Evolutionary conservation across 2,329 filamentous ascomycete genomes (phyloP).

Genomic region (Hypocrella siamensis): DNA sequence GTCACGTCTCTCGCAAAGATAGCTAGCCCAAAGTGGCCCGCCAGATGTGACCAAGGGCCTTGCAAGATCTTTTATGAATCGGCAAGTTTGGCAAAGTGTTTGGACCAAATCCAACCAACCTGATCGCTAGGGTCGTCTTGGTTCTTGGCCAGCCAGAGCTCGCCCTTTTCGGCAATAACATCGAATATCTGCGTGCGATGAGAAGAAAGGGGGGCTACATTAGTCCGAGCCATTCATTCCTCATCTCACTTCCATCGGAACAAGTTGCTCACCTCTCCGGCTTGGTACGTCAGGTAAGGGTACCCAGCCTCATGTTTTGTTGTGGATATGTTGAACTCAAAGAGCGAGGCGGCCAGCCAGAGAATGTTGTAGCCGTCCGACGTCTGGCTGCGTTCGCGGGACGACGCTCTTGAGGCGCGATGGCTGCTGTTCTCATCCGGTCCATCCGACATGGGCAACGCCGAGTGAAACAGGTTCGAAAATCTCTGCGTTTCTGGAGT

Average conservation of each 20-base stretch:
- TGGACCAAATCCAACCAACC: conserved; percentile 98
- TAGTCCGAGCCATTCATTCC: background rate
- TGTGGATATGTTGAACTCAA: conserved; percentile 93
- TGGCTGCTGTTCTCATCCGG: conserved; percentile 32
- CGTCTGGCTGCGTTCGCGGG: conserved; percentile 36
- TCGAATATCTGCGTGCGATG: conserved; percentile 52
- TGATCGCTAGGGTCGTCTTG: conserved; percentile 71
- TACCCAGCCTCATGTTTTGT: conserved; percentile 88
- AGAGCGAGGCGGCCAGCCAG: conserved; percentile 84
- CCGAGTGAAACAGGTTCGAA: conserved; percentile 74
- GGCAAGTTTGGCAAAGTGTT: conserved; percentile 70
- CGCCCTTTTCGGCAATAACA: conserved; percentile 90
- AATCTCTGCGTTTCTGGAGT: conserved; percentile 37
- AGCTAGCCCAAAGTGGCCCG: no score
- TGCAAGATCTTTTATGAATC: conserved; percentile 20
- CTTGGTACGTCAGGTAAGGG: conserved; percentile 88
- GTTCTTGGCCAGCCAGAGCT: conserved; percentile 94
- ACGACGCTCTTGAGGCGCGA: conserved; percentile 42
- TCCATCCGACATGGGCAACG: conserved; percentile 63
- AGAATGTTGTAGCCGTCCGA: conserved; percentile 54
- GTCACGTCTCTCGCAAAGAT: no score
- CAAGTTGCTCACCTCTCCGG: conserved; percentile 53
- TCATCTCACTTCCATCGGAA: background rate
- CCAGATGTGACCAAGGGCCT: background rate
- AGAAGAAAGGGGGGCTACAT: no score